A percentile compares a stretch with the other conserved stretches of the same genome.
Conservation (phyloP, 208 protist species). For the Wallacemonas sp. region DNA sequence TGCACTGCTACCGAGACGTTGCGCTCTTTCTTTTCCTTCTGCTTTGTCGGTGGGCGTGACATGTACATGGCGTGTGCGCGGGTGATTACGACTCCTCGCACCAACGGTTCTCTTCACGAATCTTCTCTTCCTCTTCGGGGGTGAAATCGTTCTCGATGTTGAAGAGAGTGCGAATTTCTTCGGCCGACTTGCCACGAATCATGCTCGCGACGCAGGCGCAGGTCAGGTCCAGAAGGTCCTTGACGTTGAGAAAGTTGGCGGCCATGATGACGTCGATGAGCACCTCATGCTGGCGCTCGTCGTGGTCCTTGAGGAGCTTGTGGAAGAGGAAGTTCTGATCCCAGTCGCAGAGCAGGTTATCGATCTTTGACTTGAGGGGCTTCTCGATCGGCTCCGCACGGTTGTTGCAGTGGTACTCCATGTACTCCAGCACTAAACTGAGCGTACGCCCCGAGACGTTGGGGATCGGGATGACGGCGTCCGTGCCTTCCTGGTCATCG, state of each 20-base stretch:
- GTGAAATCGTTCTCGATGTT: constrained; percentile 97
- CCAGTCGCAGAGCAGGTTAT: constrained; percentile 83
- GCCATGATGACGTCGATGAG: constrained; percentile 94
- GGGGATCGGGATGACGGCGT: constrained; percentile 90
- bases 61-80: neutral
- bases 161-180: constrained; percentile 93
- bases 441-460: constrained; percentile 91
- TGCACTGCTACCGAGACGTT: too few species aligned
- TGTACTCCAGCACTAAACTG: constrained; percentile 91
- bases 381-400: constrained; percentile 83
- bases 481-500: constrained; percentile 66
- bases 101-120: constrained; percentile 85
- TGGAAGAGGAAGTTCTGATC: constrained; percentile 87
- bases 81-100: constrained; percentile 72
- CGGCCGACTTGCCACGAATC: constrained; percentile 93
- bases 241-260: constrained; percentile 95
- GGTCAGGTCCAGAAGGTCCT: constrained; percentile 93
- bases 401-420: constrained; percentile 91
- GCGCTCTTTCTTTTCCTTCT: neutral
- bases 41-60: neutral
- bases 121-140: constrained; percentile 93
- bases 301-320: constrained; percentile 75
- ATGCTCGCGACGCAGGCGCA: constrained; percentile 92
- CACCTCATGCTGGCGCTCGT: constrained; percentile 84
- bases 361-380: constrained; percentile 83